These are phyloP conservation scores for Umbilicaria muhlenbergii DNA, from an alignment of 495 filamentous ascomycete species.

Conservation along the genomic window DNA sequence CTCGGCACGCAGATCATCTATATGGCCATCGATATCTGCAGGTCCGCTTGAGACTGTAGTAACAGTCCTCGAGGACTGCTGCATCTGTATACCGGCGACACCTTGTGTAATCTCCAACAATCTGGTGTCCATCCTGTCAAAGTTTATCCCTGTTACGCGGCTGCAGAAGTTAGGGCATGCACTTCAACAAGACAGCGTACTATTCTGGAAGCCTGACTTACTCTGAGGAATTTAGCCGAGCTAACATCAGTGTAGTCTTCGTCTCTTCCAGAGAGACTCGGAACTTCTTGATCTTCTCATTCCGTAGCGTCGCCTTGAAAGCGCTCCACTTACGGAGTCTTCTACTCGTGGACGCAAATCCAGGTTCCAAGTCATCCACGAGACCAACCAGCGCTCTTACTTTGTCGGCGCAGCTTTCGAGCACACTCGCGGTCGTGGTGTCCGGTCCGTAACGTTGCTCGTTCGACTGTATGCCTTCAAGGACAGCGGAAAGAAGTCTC, in stretches of 20 bases:
- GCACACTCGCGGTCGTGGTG: not conserved
- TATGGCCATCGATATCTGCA: too few relatives aligned
- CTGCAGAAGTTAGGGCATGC: too few relatives aligned
- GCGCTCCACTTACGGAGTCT: conserved; percentile 9
- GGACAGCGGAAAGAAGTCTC: conserved; percentile 13
- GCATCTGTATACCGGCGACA: too few relatives aligned
- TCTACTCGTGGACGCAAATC: conserved; percentile 8
- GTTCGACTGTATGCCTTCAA: conserved; percentile 11
- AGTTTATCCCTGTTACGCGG: too few relatives aligned
- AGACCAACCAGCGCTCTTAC: conserved; percentile 11
- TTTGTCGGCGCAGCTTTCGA: conserved; percentile 2
- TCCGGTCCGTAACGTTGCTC: conserved; percentile 7
- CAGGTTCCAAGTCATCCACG: conserved; percentile 10
- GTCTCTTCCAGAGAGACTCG: conserved; percentile 2
- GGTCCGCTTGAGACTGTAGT: too few relatives aligned
- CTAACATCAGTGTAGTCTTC: conserved; percentile 4
- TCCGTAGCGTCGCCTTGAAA: conserved; percentile 16
- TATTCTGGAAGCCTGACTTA: not conserved
- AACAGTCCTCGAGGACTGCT: too few relatives aligned
- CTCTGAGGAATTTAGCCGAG: not conserved
- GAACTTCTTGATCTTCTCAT: conserved; percentile 11
- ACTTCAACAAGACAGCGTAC: too few relatives aligned
- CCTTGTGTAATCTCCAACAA: too few relatives aligned
- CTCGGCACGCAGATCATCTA: too few relatives aligned
- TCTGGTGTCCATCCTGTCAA: too few relatives aligned